These are phyloP conservation scores for Pseudogymnoascus pannorum DNA, from an alignment of 2,329 filamentous ascomycete genomes.

Conservation along the genomic window DNA sequence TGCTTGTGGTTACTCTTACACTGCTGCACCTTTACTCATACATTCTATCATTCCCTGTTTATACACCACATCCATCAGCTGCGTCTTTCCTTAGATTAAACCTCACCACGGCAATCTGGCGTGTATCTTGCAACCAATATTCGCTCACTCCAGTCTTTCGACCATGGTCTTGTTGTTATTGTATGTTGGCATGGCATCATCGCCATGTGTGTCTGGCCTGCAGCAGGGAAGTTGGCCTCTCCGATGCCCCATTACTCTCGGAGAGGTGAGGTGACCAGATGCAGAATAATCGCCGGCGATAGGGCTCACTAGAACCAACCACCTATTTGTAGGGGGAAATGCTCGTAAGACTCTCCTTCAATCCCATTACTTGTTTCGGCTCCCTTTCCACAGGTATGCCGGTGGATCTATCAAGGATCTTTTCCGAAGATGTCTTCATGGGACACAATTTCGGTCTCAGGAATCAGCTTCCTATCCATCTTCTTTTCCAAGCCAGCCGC, in stretches of 20 bases:
- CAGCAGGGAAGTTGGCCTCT: background rate
- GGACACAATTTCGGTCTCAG: constrained; percentile 25
- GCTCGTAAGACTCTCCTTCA: too few species aligned
- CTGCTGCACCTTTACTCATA: background rate
- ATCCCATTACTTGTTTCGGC: background rate
- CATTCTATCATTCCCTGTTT: background rate
- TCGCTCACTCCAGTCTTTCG: background rate
- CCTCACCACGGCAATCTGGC: background rate
- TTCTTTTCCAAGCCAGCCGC: constrained; percentile 48
- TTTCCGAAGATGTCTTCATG: constrained; percentile 21
- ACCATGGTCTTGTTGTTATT: background rate
- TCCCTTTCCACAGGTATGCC: background rate
- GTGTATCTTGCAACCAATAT: background rate
- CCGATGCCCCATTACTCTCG: background rate
- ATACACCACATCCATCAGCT: background rate
- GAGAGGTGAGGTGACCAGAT: background rate
- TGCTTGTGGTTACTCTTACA: background rate
- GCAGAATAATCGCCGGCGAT: background rate
- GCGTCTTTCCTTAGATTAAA: background rate
- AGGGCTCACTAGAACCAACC: background rate
- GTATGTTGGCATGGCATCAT: background rate
- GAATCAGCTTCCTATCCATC: constrained; percentile 32
- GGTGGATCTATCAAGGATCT: background rate
- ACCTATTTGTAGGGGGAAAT: too few species aligned
- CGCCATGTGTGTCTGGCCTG: background rate